Percentiles rank a stretch among this genome's conserved stretches.
These are phyloP conservation scores for Pestalotiopsis sp. DNA, from an alignment of 2,329 filamentous ascomycete genomes.

Conservation along the genomic window DNA sequence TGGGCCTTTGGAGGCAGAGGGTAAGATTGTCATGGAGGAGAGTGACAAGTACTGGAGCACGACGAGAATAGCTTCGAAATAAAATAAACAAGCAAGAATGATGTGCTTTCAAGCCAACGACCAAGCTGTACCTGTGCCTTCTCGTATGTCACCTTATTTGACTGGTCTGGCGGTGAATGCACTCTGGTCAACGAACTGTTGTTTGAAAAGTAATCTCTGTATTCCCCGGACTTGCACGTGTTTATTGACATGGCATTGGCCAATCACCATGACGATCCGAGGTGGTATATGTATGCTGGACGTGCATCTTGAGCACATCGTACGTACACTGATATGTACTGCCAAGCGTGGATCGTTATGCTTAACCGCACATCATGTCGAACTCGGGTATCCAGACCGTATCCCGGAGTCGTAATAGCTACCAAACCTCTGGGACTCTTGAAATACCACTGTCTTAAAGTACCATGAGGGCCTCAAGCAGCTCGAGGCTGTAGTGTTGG, in stretches of 20 bases:
- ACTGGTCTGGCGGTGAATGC: too few species aligned
- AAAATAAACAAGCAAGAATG: not conserved
- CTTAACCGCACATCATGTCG: not conserved
- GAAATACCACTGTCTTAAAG: too few species aligned
- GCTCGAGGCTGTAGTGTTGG: too few species aligned
- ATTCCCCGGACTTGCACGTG: not conserved
- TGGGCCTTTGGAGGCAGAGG: slow-evolving; percentile 48
- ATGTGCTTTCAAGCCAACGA: not conserved
- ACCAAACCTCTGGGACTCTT: not conserved
- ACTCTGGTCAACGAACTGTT: too few species aligned
- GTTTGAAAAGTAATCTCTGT: not conserved
- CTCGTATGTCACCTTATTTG: too few species aligned
- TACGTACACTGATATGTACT: not conserved
- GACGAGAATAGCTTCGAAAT: slow-evolving; percentile 23
- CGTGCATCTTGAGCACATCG: not conserved
- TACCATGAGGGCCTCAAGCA: too few species aligned
- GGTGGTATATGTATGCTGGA: not conserved
- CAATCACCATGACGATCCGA: not conserved
- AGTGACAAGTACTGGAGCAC: slow-evolving; percentile 48
- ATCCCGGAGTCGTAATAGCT: not conserved
- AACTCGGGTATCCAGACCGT: not conserved
- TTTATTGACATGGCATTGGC: not conserved
- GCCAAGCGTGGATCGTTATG: not conserved
- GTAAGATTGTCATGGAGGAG: slow-evolving; percentile 45
- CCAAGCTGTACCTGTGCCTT: not conserved